phyloP scores from a whole-genome alignment of 1,139 yeast species.

The Sugiyamaella sp. region DNA sequence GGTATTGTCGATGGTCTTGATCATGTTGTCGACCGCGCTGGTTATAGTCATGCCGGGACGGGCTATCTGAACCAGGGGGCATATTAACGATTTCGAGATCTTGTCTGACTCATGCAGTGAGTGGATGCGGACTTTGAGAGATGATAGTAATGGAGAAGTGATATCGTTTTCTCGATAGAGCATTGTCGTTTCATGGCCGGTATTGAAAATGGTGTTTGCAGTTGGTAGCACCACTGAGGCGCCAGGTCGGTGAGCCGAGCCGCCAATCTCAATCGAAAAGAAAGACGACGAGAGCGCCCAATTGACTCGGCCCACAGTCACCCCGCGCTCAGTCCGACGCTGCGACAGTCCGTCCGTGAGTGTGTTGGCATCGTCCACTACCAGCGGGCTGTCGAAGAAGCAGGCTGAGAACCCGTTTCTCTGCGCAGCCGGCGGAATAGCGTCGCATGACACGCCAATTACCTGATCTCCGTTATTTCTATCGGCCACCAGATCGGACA shows the following conservation, averaged over 20 bases:
- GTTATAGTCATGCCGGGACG: slow-evolving; percentile 45
- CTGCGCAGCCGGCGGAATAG: slow-evolving; percentile 41
- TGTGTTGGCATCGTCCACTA: slow-evolving; percentile 30
- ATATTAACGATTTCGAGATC: not conserved
- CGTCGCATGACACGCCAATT: slow-evolving; percentile 39
- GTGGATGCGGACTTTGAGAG: slow-evolving; percentile 17
- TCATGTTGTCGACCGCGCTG: slow-evolving; percentile 53
- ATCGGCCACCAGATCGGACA: slow-evolving; percentile 16
- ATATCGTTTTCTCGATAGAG: slow-evolving; percentile 18
- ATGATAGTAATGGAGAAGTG: slow-evolving; percentile 16
- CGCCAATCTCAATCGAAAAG: slow-evolving; percentile 23
- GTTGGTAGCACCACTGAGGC: slow-evolving; percentile 33
- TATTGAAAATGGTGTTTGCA: slow-evolving; percentile 42
- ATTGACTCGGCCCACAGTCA: slow-evolving; percentile 30
- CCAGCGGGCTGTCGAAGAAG: slow-evolving; percentile 28
- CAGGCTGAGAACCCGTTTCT: slow-evolving; percentile 39
- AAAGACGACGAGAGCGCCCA: slow-evolving; percentile 36
- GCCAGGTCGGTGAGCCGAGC: slow-evolving; percentile 18
- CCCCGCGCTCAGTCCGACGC: slow-evolving; percentile 13
- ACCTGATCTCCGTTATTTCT: slow-evolving; percentile 26
- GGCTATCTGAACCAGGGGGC: slow-evolving; percentile 34
- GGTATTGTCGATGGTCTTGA: slow-evolving; percentile 51
- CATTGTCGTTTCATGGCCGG: slow-evolving; percentile 37
- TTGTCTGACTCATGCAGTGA: slow-evolving; percentile 27
- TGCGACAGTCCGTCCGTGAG: slow-evolving; percentile 20